These are phyloP conservation scores for Suhomyces kunorum DNA, from an alignment of 1,139 yeast species.

Conservation along the genomic window DNA sequence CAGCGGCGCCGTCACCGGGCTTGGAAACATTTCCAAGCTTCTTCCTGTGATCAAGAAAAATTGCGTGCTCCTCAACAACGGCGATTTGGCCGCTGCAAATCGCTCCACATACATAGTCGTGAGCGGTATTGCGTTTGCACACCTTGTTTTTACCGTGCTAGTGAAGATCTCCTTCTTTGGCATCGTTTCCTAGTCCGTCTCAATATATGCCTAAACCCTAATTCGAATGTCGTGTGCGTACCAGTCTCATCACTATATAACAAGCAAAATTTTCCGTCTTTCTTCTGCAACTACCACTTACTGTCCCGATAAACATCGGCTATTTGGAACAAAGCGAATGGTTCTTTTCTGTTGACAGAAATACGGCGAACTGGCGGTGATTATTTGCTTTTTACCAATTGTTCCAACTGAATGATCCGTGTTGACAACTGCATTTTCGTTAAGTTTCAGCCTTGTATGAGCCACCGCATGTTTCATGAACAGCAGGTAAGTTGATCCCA, in stretches of 20 bases:
- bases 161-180: conserved; percentile 57
- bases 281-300: neutral
- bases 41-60: conserved; percentile 43
- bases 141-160: conserved; percentile 44
- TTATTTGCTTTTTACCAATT: conserved; percentile 75
- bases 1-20: conserved; percentile 52
- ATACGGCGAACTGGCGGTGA: conserved; percentile 45
- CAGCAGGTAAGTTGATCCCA: conserved; percentile 2
- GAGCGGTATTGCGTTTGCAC: conserved; percentile 37
- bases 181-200: conserved; percentile 17
- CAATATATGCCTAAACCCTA: conserved; percentile 6
- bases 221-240: conserved; percentile 10
- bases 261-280: conserved; percentile 10
- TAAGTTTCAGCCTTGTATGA: conserved; percentile 90
- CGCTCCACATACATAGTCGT: conserved; percentile 25
- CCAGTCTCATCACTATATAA: conserved; percentile 6
- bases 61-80: conserved; percentile 31
- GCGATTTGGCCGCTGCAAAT: conserved; percentile 24
- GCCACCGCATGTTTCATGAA: conserved; percentile 30
- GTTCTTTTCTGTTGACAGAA: conserved; percentile 4
- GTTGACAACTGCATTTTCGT: conserved; percentile 77
- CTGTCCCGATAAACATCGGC: conserved; percentile 10
- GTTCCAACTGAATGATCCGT: conserved; percentile 76
- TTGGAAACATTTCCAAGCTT: conserved; percentile 47
- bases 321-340: conserved; percentile 13